Evolutionary conservation across 805 yeast genomes (phyloP).

Genomic region (Kluyveromyces starmeri): DNA sequence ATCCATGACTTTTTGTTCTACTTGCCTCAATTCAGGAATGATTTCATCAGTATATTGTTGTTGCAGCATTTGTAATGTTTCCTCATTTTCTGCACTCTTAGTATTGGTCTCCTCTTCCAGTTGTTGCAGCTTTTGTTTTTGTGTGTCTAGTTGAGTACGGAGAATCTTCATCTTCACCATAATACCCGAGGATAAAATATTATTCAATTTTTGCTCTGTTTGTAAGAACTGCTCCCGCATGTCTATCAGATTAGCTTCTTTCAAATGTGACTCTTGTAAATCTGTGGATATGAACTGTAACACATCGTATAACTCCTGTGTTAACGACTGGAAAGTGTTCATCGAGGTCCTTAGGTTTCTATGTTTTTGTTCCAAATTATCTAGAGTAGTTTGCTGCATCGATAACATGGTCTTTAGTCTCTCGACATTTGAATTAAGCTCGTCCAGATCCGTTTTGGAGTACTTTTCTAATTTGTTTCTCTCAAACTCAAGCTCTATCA

Average conservation of each 20-base stretch:
- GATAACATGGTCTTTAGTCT: constrained; percentile 42
- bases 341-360: constrained; percentile 45
- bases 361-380: constrained; percentile 38
- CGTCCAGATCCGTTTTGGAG: constrained; percentile 50
- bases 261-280: constrained; percentile 33
- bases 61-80: constrained; percentile 36
- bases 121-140: constrained; percentile 40
- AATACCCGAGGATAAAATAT: constrained; percentile 33
- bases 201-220: constrained; percentile 35
- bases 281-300: constrained; percentile 39
- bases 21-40: constrained; percentile 39
- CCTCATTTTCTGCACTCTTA: constrained; percentile 39
- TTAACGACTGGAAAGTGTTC: constrained; percentile 43
- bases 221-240: constrained; percentile 37
- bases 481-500: constrained; percentile 48
- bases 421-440: constrained; percentile 42
- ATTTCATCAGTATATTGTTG: constrained; percentile 40
- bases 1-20: constrained; percentile 38
- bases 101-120: constrained; percentile 36
- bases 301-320: constrained; percentile 23
- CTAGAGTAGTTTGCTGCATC: constrained; percentile 32
- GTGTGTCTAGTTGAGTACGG: constrained; percentile 40
- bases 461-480: constrained; percentile 52
- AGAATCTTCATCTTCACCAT: constrained; percentile 31
- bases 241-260: constrained; percentile 37